Conservation (phyloP, 495 filamentous ascomycete genomes). For the Tetracladium marchalianum region DNA sequence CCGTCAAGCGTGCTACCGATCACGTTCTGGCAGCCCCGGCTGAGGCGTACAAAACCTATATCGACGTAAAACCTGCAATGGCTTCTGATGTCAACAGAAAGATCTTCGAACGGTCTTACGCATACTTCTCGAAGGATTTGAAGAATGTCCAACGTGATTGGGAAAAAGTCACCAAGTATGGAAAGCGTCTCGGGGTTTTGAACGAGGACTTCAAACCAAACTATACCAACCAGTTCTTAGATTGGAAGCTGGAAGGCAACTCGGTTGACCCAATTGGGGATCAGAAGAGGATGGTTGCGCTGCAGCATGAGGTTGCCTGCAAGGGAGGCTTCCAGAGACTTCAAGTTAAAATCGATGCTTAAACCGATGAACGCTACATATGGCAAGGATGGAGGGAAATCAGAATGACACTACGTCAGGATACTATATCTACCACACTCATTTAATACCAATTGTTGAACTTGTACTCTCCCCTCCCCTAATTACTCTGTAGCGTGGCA, state of each 20-base stretch:
- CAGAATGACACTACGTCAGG: too few species aligned
- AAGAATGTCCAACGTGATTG: conserved; percentile 63
- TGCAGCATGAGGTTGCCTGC: conserved; percentile 47
- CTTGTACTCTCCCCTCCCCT: too few species aligned
- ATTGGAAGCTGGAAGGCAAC: conserved; percentile 50
- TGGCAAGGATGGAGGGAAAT: too few species aligned
- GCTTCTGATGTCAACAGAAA: conserved; percentile 53
- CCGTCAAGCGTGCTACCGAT: conserved; percentile 56
- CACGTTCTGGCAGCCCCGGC: conserved; percentile 51
- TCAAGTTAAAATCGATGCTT: conserved; percentile 7
- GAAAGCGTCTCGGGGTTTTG: conserved; percentile 54
- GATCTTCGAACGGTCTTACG: conserved; percentile 64
- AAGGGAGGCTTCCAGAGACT: conserved; percentile 38
- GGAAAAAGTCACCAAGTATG: conserved; percentile 60
- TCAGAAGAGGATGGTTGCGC: conserved; percentile 53
- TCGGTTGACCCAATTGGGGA: conserved; percentile 52
- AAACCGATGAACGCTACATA: too few species aligned
- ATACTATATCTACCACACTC: too few species aligned
- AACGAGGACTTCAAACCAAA: conserved; percentile 48
- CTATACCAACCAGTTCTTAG: conserved; percentile 56
- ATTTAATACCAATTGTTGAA: too few species aligned
- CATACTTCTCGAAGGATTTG: conserved; percentile 59
- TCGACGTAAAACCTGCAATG: conserved; percentile 61
- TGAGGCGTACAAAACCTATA: conserved; percentile 50
- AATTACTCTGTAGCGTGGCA: too few species aligned